Evolutionary conservation across 108 stramenopile genomes (phyloP), one percentile per base, ranked within the genome.

Genomic region (Thalassiosira profunda): DNA sequence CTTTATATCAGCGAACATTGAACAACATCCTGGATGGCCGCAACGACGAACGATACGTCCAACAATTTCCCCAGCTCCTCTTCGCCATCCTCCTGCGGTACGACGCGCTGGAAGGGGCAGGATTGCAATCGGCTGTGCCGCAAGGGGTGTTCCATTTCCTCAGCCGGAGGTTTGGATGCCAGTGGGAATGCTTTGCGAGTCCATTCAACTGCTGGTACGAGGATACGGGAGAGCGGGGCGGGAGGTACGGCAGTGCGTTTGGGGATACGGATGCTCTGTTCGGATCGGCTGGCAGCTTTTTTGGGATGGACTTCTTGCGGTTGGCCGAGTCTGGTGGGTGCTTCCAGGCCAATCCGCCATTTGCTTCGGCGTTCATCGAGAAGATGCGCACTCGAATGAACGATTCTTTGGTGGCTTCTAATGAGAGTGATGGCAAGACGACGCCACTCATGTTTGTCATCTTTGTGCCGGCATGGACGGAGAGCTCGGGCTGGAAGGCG

Each of bases 311-410:
- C 54, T 85, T 86, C 41, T 40, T 57, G 31, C 23, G 36, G 56
- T 26, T 67, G 30, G 66, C 60, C 25, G 31, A 59, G 2, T 28
- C 28, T 18, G 83, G 86, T 4, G 86, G 86, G 1, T 86, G 83
- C 40, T 92, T 66, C 45, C 83, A 97, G 61, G 96, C 94, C 9
- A 97, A 97, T 78, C 96, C 96, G 42, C 96, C 96, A 1, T 97
- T 97, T 71, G 83, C 90, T 23, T 85, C 90, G 5, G 75, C 77
- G 10, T 84, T 97, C 24, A 91, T 95, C 44, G 55, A 56, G 9
- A 56, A 36, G 21, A 90, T 97, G 84, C 76, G 73, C 31, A 18
- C 58, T 37, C 84, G 77, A 52, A 94, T 92, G 75, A 69, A 88
- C 29, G 15, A 64, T 10, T 57, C 63, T 26, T 58, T 79, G 42